Evolutionary conservation across 305 asterid genomes (phyloP), one percentile per base, ranked within the genome.

Genomic region (Salvia sclarea): DNA sequence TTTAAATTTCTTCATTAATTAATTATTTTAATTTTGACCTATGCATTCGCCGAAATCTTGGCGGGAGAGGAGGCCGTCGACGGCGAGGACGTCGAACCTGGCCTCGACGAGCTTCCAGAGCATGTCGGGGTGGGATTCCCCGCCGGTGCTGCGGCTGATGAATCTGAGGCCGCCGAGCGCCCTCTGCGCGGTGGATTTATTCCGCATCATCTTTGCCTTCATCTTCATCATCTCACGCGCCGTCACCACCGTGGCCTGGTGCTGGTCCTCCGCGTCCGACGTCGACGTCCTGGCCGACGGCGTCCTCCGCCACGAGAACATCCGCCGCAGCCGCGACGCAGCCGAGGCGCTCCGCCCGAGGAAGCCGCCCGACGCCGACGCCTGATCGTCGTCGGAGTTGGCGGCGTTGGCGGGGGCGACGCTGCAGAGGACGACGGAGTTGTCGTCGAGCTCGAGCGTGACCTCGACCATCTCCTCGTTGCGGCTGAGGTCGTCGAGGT

Each of bases 21-120:
- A n/a, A n/a, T n/a, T n/a, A n/a, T n/a, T 1, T 28, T 3, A 28
- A 0, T 28, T 28, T 28, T 28, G 0, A 92, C 98, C 98, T 64
- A 92, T 92, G 81, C 98, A 92, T 75, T 92, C 94, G 50, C 92
- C 97, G 61, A 92, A 92, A 65, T 92, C 87, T 60, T 92, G 91
- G 76, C 87, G 71, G 4, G 90, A 79, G 21, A 92, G 97, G 31
- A 88, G 70, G 13, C 95, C 95, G 21, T 88, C 89, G 45, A 76
- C 71, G 0, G 92, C 90, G 69, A 90, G 62, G 10, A 71, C 77
- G 6, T 78, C 71, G 64, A 92, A 92, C 73, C 96, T 80, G 6
- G 83, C 77, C 82, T 90, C 97, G 21, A 90, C 98, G 43, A 69
- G 82, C 55, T 76, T 82, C 96, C 98, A 92, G 13, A 79, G 81